Evolutionary conservation across 257 asterid genomes (phyloP), one percentile per base, ranked within the genome.

Genomic region (Solanum boliviense): DNA sequence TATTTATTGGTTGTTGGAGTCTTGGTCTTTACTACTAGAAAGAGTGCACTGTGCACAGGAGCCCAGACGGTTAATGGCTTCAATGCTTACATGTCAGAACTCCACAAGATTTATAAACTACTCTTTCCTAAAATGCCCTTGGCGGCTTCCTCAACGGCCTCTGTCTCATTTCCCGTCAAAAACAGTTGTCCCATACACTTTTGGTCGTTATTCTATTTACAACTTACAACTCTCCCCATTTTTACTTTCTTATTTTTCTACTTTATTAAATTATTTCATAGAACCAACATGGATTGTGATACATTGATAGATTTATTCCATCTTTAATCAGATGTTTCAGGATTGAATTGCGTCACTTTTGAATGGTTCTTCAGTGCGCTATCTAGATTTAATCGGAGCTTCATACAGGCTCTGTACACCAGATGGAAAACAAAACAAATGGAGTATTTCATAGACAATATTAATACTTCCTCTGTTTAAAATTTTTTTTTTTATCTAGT

Each of bases 101-200:
- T 29, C 35, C 13, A 29, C 16, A 32, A 39, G 21, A 31, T 44
- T 85, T 67, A 65, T 5, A 9, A 25, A 20, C 1, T n/a, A 39
- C 60, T 39, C 78, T 68, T 93, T 87, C 91, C 92, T 12, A 18
- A 91, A 88, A 89, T 89, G 81, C 84, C 87, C 89, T 60, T 89
- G 85, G 74, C 92, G 85, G 86, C 79, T 87, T 88, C 3, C 39
- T 3, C 85, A 93, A 93, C 92, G 94, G 94, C 92, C 25, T 88
- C 88, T 90, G 87, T 62, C 89, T 84, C n/a, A 86, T 90, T 88
- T 88, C 39, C 92, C 90, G 31, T 92, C 87, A 86, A 89, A 88
- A 85, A 88, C 89, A 88, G 90, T 90, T 87, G 90, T 87, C 84
- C 35, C 34, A 41, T 34, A 70, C 71, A 86, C 76, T 82, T 68